Conservation (phyloP, 2,329 filamentous ascomycete species). For the Pseudogymnoascus sp. region DNA sequence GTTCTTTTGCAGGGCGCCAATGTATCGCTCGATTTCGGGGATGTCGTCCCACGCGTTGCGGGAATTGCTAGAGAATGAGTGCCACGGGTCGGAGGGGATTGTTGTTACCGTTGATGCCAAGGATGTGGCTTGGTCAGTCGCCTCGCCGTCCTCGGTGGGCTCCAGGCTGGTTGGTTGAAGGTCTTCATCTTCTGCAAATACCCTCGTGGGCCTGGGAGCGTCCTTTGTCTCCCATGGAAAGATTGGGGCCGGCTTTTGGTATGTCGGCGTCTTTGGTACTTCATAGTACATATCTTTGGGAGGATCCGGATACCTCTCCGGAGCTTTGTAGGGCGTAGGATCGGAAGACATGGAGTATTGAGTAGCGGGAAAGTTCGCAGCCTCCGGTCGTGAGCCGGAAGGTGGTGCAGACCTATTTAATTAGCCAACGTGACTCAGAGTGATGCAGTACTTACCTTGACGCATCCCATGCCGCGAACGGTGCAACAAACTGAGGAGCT, state of each 20-base stretch:
- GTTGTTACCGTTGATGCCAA: conserved; percentile 40
- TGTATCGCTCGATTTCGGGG: conserved; percentile 79
- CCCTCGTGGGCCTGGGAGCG: conserved; percentile 53
- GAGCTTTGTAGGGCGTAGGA: conserved; percentile 66
- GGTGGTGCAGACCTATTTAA: conserved; percentile 43
- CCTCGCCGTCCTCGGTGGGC: not conserved
- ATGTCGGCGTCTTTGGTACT: conserved; percentile 57
- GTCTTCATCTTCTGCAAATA: conserved; percentile 52
- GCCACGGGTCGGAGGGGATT: conserved; percentile 56
- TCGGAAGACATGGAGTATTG: conserved; percentile 81
- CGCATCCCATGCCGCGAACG: conserved; percentile 33
- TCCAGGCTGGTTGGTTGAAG: conserved; percentile 16
- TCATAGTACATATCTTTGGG: conserved; percentile 85
- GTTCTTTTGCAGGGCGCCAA: conserved; percentile 65
- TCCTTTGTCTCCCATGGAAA: conserved; percentile 80
- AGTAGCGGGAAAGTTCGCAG: conserved; percentile 68
- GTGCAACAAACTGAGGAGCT: conserved; percentile 9
- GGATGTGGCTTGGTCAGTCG: conserved; percentile 32
- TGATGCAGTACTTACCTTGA: conserved; percentile 40
- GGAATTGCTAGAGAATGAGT: conserved; percentile 46
- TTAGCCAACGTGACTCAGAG: conserved; percentile 10
- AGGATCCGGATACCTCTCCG: conserved; percentile 69
- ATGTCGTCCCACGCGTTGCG: conserved; percentile 92
- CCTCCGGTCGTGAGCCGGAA: conserved; percentile 69
- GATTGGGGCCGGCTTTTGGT: conserved; percentile 56